Evolutionary conservation across 2,329 filamentous ascomycete species (phyloP).

Genomic region (Penicillium sclerotigenum): DNA sequence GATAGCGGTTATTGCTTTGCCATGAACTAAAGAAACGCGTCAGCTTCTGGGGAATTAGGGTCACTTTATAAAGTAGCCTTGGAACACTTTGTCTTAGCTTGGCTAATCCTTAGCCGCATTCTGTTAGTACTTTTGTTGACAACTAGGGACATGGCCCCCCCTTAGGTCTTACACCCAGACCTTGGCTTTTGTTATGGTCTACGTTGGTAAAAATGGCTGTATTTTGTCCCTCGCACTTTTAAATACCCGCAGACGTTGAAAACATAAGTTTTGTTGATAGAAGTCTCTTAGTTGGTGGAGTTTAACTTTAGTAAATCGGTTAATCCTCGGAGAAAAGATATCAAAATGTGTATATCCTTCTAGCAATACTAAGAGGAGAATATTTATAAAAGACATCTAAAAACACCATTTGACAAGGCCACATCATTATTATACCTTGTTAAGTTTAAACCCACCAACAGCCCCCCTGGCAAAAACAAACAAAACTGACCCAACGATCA

Average conservation of each 20-base stretch:
- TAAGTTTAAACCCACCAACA: slow-evolving; percentile 25
- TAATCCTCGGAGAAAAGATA: background rate
- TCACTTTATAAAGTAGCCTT: background rate
- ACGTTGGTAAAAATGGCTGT: too few species aligned
- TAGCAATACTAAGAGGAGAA: background rate
- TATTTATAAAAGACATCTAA: background rate
- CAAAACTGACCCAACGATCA: slow-evolving; percentile 23
- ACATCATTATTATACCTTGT: slow-evolving; percentile 20
- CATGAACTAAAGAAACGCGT: background rate
- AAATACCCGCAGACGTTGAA: too few species aligned
- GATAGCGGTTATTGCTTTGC: background rate
- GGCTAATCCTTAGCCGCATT: background rate
- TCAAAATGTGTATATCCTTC: too few species aligned
- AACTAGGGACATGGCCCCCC: too few species aligned
- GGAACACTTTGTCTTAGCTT: background rate
- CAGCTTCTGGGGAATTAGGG: background rate
- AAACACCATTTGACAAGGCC: background rate
- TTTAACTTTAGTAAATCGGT: background rate
- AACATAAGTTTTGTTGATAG: too few species aligned
- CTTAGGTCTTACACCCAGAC: too few species aligned
- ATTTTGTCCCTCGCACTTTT: too few species aligned
- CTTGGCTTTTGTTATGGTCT: too few species aligned
- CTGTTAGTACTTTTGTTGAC: too few species aligned
- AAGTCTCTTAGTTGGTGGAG: too few species aligned
- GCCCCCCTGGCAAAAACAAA: slow-evolving; percentile 25